A percentile compares a stretch with the other conserved stretches of the same genome.
Conservation (phyloP, 257 asterid species). For the Fraxinus cuspidata region DNA sequence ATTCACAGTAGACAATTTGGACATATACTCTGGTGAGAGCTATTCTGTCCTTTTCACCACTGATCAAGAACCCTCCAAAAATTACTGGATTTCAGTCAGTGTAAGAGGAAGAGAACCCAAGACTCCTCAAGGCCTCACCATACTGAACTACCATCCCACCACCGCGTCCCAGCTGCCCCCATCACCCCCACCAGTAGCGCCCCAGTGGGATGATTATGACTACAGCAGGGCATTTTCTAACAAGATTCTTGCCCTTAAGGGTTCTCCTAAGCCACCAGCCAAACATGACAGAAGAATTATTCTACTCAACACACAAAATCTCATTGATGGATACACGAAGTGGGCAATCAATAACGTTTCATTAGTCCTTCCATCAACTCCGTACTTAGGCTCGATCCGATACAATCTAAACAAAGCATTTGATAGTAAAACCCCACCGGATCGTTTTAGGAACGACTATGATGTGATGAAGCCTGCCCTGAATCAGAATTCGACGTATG, state of each 20-base stretch:
- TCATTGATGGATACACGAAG: constrained; percentile 52
- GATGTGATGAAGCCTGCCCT: constrained; percentile 52
- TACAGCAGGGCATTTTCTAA: constrained; percentile 55
- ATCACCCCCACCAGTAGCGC: constrained; percentile 54
- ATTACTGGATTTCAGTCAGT: constrained; percentile 60
- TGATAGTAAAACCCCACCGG: constrained; percentile 44
- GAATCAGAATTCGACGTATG: constrained; percentile 57
- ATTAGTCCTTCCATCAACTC: constrained; percentile 59
- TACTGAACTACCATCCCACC: constrained; percentile 59
- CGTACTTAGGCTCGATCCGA: constrained; percentile 64
- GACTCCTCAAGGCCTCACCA: constrained; percentile 69
- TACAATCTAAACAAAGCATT: constrained; percentile 42
- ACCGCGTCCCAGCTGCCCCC: constrained; percentile 43
- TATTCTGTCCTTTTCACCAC: constrained; percentile 69
- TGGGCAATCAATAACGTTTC: constrained; percentile 89
- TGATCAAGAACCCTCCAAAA: constrained; percentile 52
- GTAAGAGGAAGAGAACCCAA: constrained; percentile 75
- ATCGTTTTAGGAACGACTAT: constrained; percentile 33
- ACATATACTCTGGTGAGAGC: constrained; percentile 84
- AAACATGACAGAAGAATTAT: constrained; percentile 39
- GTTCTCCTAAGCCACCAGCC: constrained; percentile 53
- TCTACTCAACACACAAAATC: constrained; percentile 68
- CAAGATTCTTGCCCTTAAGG: constrained; percentile 40
- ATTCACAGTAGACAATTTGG: constrained; percentile 56
- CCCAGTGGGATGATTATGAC: constrained; percentile 65